Percentiles rank a stretch among this genome's conserved stretches.
Evolutionary conservation across 2,329 filamentous ascomycete species (phyloP).

Genomic region (Aschersonia sp.): DNA sequence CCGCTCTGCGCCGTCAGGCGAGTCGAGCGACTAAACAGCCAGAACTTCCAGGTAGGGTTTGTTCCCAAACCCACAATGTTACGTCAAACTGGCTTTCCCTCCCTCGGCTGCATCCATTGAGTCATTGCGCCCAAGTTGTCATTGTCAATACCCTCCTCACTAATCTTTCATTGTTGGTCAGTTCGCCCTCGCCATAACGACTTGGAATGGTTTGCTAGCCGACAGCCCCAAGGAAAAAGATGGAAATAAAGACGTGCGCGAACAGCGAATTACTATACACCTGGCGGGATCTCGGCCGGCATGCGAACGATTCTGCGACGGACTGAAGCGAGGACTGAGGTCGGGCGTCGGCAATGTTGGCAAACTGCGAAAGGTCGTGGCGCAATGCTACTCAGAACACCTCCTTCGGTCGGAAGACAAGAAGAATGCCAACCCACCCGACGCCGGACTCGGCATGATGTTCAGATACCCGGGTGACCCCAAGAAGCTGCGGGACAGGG

Average conservation of each 20-base stretch:
- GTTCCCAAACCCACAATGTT: background rate
- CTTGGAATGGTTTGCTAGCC: constrained; percentile 67
- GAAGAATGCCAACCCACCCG: constrained; percentile 48
- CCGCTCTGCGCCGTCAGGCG: constrained; percentile 82
- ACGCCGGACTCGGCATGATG: constrained; percentile 81
- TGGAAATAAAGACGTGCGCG: constrained; percentile 29
- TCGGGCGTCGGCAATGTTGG: constrained; percentile 79
- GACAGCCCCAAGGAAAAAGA: constrained; percentile 37
- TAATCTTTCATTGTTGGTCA: constrained; percentile 13
- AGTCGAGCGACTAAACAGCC: constrained; percentile 85
- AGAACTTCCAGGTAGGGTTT: constrained; percentile 55
- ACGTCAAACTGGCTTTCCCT: background rate
- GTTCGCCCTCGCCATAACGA: constrained; percentile 89
- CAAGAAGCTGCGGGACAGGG: constrained; percentile 82
- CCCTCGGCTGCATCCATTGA: background rate
- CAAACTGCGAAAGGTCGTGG: constrained; percentile 65
- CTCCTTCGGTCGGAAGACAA: constrained; percentile 49
- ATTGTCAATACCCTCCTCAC: background rate
- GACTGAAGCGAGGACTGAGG: constrained; percentile 77
- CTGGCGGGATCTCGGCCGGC: constrained; percentile 77
- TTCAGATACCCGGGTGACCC: constrained; percentile 93
- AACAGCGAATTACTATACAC: constrained; percentile 84
- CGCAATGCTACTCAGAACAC: constrained; percentile 87
- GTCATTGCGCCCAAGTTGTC: background rate
- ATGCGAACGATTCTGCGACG: constrained; percentile 94